phyloP scores from a whole-genome alignment of 1,284 basidiomycete genomes.

The Ganoderma boninense region DNA sequence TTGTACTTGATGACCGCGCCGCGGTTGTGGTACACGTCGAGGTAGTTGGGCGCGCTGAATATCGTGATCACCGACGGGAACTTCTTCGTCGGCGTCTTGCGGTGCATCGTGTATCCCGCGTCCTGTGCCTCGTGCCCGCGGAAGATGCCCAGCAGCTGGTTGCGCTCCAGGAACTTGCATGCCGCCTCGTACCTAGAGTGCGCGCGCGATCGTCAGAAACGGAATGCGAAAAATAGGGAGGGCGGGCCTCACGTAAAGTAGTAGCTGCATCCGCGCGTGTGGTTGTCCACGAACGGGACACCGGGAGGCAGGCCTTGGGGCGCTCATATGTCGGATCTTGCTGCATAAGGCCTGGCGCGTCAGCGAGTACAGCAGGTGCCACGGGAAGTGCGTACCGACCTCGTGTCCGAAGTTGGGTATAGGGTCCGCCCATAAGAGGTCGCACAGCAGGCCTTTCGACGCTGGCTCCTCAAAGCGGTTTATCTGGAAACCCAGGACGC shows the following conservation, averaged over 20 bases:
- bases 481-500: conserved; percentile 55
- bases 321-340: conserved; percentile 50
- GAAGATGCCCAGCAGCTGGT: conserved; percentile 92
- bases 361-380: neutral
- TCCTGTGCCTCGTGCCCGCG: conserved; percentile 99
- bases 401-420: conserved; percentile 67
- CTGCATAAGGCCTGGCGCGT: conserved; percentile 18
- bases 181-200: conserved; percentile 85
- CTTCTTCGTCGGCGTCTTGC: conserved; percentile 91
- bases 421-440: conserved; percentile 92
- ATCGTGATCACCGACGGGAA: conserved; percentile 95
- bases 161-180: conserved; percentile 94
- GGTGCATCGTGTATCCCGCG: conserved; percentile 96
- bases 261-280: conserved; percentile 92
- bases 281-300: conserved; percentile 84
- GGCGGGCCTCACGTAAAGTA: conserved; percentile 86
- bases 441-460: conserved; percentile 92
- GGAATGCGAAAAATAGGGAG: neutral
- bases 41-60: conserved; percentile 96
- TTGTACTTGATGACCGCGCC: conserved; percentile 98
- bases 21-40: conserved; percentile 96
- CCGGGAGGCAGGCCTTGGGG: conserved; percentile 48
- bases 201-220: conserved; percentile 4
- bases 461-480: conserved; percentile 96
- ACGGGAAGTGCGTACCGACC: conserved; percentile 22